These are phyloP conservation scores for Penicillium coprophilum DNA, from an alignment of 495 filamentous ascomycete genomes.

Conservation along the genomic window DNA sequence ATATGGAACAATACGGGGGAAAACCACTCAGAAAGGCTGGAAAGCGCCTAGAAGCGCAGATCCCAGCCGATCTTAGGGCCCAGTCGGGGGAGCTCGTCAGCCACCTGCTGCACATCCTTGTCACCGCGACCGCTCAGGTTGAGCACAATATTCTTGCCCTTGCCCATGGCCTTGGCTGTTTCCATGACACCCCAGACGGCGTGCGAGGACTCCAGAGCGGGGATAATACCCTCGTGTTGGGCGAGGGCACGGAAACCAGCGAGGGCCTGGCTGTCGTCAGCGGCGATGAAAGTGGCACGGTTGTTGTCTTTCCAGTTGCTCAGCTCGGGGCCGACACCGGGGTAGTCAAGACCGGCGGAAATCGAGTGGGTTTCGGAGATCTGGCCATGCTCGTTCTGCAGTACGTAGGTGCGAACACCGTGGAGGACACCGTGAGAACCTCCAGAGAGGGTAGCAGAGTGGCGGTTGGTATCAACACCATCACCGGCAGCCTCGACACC, in stretches of 20 bases:
- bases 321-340: conserved; percentile 92
- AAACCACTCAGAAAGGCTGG: not conserved
- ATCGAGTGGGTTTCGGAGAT: conserved; percentile 94
- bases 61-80: conserved; percentile 97
- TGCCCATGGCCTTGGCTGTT: conserved; percentile 86
- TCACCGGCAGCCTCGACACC: conserved; percentile 98
- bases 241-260: conserved; percentile 80
- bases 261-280: conserved; percentile 90
- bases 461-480: conserved; percentile 81
- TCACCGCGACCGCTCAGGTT: conserved; percentile 91
- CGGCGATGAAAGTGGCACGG: conserved; percentile 84
- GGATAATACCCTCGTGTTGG: conserved; percentile 93
- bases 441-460: conserved; percentile 83
- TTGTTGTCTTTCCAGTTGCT: conserved; percentile 83
- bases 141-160: conserved; percentile 89
- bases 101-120: conserved; percentile 98
- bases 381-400: conserved; percentile 89
- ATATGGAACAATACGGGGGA: not conserved
- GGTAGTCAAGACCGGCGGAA: conserved; percentile 96
- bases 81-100: conserved; percentile 84
- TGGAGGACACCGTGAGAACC: conserved; percentile 92
- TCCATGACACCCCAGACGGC: conserved; percentile 87
- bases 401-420: conserved; percentile 91
- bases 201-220: conserved; percentile 90
- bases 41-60: conserved; percentile 60